Conservation (phyloP, 176 grass and related monocot genomes). For the Pharus latifolius region DNA sequence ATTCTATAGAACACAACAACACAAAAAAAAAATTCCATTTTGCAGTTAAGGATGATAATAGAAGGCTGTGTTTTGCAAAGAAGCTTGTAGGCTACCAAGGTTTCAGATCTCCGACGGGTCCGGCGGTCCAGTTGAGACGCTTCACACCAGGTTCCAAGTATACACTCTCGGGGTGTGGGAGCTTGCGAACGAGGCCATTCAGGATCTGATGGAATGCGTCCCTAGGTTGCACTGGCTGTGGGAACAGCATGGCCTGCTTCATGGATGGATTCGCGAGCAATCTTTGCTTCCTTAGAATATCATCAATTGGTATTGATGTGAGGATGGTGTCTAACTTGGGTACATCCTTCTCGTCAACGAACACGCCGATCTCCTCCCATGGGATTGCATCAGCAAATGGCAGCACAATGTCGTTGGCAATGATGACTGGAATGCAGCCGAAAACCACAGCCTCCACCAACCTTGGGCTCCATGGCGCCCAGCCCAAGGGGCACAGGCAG, state of each 20-base stretch:
- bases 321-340: slow-evolving; percentile 81
- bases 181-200: slow-evolving; percentile 86
- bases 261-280: slow-evolving; percentile 89
- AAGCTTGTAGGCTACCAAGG: slow-evolving; percentile 41
- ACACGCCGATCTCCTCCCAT: slow-evolving; percentile 93
- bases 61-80: no score
- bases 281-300: slow-evolving; percentile 92
- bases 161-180: slow-evolving; percentile 55
- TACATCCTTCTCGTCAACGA: slow-evolving; percentile 80
- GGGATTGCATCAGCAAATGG: slow-evolving; percentile 94
- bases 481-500: slow-evolving; percentile 88
- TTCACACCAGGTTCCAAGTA: slow-evolving; percentile 48
- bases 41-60: no score
- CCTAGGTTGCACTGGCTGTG: slow-evolving; percentile 65
- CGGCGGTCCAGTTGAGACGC: slow-evolving; percentile 81
- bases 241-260: slow-evolving; percentile 92
- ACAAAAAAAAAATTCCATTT: no score
- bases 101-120: slow-evolving; percentile 82
- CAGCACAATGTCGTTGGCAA: slow-evolving; percentile 88
- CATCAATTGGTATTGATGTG: slow-evolving; percentile 73
- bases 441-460: slow-evolving; percentile 90
- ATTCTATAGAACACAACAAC: no score
- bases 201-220: slow-evolving; percentile 96
- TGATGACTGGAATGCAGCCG: slow-evolving; percentile 92
- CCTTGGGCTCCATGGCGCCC: slow-evolving; percentile 96